phyloP scores from a whole-genome alignment of 495 filamentous ascomycete genomes.

The Amniculicola lignicola region DNA sequence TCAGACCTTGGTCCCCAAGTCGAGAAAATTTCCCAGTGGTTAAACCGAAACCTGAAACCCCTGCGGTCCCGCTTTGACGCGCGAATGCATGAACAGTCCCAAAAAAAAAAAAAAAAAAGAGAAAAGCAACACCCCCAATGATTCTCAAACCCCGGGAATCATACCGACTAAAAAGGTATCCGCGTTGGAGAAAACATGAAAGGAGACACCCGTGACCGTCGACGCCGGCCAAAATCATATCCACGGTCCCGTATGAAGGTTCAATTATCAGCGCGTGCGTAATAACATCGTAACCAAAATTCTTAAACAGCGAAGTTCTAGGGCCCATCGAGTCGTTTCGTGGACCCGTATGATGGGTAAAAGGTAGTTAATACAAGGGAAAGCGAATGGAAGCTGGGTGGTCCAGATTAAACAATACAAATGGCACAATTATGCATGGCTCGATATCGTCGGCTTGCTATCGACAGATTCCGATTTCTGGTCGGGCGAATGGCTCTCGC shows the following conservation, averaged over 20 bases:
- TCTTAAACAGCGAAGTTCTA: slow-evolving; percentile 17
- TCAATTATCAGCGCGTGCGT: slow-evolving; percentile 12
- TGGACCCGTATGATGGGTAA: background rate
- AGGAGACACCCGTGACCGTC: slow-evolving; percentile 10
- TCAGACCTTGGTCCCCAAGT: slow-evolving; percentile 10
- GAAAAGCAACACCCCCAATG: slow-evolving; percentile 12
- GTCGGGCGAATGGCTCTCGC: slow-evolving; percentile 40
- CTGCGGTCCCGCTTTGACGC: slow-evolving; percentile 8
- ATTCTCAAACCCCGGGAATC: background rate
- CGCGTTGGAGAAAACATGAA: slow-evolving; percentile 27
- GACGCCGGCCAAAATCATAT: slow-evolving; percentile 10
- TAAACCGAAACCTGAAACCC: slow-evolving; percentile 19
- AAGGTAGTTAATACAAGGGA: slow-evolving; percentile 31
- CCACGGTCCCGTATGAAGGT: background rate
- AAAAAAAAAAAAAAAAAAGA: no score
- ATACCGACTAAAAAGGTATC: slow-evolving; percentile 33
- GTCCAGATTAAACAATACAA: slow-evolving; percentile 11
- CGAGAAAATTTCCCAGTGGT: slow-evolving; percentile 17
- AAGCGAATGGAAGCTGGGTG: slow-evolving; percentile 19
- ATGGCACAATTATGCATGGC: slow-evolving; percentile 21
- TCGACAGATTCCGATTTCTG: slow-evolving; percentile 31
- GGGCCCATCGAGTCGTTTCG: slow-evolving; percentile 1
- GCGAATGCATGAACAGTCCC: slow-evolving; percentile 32
- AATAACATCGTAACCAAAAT: slow-evolving; percentile 12
- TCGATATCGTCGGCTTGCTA: slow-evolving; percentile 33